Base-by-base conservation (phyloP, 305 asterid species). In the Plantago lanceolata region DNA sequence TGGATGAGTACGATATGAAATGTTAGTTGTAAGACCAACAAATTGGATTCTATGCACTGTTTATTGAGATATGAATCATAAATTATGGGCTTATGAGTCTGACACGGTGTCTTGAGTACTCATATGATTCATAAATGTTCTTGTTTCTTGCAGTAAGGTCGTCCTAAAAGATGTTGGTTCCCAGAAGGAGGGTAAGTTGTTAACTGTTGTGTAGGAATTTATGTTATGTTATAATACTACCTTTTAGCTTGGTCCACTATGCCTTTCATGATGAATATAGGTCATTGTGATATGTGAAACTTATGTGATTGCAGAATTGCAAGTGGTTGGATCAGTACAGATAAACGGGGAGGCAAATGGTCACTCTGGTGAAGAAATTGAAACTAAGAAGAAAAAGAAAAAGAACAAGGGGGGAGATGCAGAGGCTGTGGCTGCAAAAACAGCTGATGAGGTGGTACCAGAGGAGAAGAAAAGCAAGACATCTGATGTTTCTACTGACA, bases 361-460 rank as follows among this genome's bases (percentile, higher is more conserved):
- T 55, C 48, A 47, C 5, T 66, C 63, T 5, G 28, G 79, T 44
- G 78, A 66, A 62, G 88, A 74, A 62, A 60, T 54, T 63, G 56
- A 35, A 62, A 58, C 70, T 64, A 78, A 79, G 75, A 84, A 81
- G 62, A 79, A 76, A 73, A 81, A 86, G 73, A 86, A 80, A 68
- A 77, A 75, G 73, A 78, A 60, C 28, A 81, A 74, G 57, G 76
- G 45, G 49, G 77, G 67, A 31, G 19, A 31, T 49, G 62, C 69
- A 28, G 73, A 57, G 48, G 55, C 50, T 47, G 58, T 51, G 31
- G 15, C 61, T 54, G 84, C 35, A 57, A 51, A 18, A 60, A 33
- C 57, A 18, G 26, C 65, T 16, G 64, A 71, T 9, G 75, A 59
- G 54, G 21, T 50, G 21, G 40, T 31, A 20, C 19, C 59, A 45